Evolutionary conservation across 805 yeast genomes (phyloP).

Genomic region (Priceomyces haplophilus): DNA sequence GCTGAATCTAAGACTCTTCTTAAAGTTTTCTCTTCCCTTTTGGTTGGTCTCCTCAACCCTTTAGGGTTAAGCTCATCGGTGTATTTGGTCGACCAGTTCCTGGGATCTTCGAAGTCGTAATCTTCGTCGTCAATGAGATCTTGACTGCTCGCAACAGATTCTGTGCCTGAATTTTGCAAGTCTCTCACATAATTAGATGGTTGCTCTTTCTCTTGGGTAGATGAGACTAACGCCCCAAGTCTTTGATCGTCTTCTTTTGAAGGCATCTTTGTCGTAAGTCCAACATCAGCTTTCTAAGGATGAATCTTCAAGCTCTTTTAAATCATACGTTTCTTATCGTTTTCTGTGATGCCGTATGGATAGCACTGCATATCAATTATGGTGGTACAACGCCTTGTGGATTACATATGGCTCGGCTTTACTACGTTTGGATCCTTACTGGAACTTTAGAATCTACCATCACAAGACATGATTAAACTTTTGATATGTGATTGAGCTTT

Average conservation of each 20-base stretch:
- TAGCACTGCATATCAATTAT: too few species aligned
- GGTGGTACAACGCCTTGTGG: too few species aligned
- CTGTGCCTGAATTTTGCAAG: not conserved
- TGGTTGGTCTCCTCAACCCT: conserved; percentile 37
- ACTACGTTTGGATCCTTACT: too few species aligned
- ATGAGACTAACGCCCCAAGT: not conserved
- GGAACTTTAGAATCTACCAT: too few species aligned
- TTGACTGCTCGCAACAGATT: not conserved
- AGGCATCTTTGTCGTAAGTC: not conserved
- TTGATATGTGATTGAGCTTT: too few species aligned
- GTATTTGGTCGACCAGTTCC: conserved; percentile 19
- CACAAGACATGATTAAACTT: too few species aligned
- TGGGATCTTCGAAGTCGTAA: conserved; percentile 21
- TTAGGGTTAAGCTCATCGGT: conserved; percentile 35
- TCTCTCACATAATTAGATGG: not conserved
- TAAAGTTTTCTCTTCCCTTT: conserved; percentile 21
- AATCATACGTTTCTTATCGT: too few species aligned
- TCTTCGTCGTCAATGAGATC: conserved; percentile 1
- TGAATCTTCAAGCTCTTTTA: too few species aligned
- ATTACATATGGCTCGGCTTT: too few species aligned
- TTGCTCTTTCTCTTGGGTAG: not conserved
- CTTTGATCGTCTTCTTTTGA: not conserved
- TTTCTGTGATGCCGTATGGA: too few species aligned
- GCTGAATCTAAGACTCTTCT: conserved; percentile 45
- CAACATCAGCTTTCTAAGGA: too few species aligned